These are phyloP conservation scores for Cyberlindnera mycetangii DNA, from an alignment of 805 yeast species.

Conservation along the genomic window DNA sequence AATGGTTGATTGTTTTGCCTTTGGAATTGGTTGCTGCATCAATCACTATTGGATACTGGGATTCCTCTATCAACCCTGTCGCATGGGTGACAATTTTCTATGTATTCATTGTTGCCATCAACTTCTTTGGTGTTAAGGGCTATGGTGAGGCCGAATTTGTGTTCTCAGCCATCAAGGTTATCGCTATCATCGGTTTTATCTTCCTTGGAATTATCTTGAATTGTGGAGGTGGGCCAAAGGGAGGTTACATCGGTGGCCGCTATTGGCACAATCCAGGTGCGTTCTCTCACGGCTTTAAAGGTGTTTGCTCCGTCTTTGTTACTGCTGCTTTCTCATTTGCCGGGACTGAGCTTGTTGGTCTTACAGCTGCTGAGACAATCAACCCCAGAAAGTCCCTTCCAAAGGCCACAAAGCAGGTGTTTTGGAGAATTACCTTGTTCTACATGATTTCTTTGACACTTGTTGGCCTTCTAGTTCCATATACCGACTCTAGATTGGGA, in stretches of 20 bases:
- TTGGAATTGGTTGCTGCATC: conserved; percentile 59
- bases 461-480: conserved; percentile 59
- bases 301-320: conserved; percentile 63
- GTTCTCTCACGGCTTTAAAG: conserved; percentile 53
- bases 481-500: conserved; percentile 49
- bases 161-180: conserved; percentile 66
- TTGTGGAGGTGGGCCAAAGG: conserved; percentile 55
- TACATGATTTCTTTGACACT: conserved; percentile 55
- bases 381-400: conserved; percentile 57
- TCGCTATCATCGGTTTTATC: conserved; percentile 58
- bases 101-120: conserved; percentile 41
- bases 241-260: conserved; percentile 42
- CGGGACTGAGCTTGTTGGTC: conserved; percentile 60
- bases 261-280: conserved; percentile 59
- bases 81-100: conserved; percentile 51
- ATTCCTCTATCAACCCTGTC: conserved; percentile 40
- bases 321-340: conserved; percentile 64
- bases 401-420: conserved; percentile 46
- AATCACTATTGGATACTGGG: conserved; percentile 51
- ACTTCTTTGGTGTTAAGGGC: conserved; percentile 50
- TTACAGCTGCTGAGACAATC: conserved; percentile 53
- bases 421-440: conserved; percentile 59
- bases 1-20: conserved; percentile 49
- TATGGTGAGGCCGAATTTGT: conserved; percentile 53
- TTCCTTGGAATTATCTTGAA: conserved; percentile 52